Evolutionary conservation across 148 eudicot species (phyloP).

Genomic region (Oxyria digyna): DNA sequence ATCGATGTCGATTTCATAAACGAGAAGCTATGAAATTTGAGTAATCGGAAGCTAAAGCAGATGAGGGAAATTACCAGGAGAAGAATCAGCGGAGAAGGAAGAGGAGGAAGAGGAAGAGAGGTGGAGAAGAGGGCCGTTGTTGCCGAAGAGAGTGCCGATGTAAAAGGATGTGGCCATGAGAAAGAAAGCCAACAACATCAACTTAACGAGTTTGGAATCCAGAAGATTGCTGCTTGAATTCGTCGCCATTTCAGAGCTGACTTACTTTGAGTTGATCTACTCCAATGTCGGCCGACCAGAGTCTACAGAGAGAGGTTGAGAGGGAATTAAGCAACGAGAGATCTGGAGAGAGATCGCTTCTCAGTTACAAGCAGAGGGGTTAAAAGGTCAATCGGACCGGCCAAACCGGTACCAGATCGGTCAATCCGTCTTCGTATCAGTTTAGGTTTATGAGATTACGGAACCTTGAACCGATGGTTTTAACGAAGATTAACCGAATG

Average conservation of each 20-base stretch:
- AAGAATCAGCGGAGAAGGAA: conserved; percentile 16
- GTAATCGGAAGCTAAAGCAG: not conserved
- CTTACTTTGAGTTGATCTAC: not conserved
- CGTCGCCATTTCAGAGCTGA: not conserved
- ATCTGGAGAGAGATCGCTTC: not conserved
- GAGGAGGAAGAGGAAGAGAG: conserved; percentile 23
- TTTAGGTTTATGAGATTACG: no score
- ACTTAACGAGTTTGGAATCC: conserved; percentile 52
- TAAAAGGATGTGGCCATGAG: conserved; percentile 68
- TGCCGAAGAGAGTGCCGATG: conserved; percentile 57
- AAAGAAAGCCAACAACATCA: conserved; percentile 38
- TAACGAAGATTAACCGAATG: no score
- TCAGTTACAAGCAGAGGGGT: no score
- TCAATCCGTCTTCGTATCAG: no score
- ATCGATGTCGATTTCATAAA: not conserved
- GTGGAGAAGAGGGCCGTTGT: conserved; percentile 24
- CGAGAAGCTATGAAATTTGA: not conserved
- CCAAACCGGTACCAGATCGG: no score
- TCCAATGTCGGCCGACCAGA: not conserved
- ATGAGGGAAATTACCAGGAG: conserved; percentile 19
- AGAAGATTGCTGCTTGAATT: conserved; percentile 15
- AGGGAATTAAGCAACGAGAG: no score
- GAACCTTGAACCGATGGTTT: no score
- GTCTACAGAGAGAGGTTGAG: not conserved
- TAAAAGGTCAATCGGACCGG: no score